Percentiles rank a stretch among this genome's conserved stretches.
Evolutionary conservation across 768 basidiomycete species (phyloP).

Genomic region (Mycena pura): DNA sequence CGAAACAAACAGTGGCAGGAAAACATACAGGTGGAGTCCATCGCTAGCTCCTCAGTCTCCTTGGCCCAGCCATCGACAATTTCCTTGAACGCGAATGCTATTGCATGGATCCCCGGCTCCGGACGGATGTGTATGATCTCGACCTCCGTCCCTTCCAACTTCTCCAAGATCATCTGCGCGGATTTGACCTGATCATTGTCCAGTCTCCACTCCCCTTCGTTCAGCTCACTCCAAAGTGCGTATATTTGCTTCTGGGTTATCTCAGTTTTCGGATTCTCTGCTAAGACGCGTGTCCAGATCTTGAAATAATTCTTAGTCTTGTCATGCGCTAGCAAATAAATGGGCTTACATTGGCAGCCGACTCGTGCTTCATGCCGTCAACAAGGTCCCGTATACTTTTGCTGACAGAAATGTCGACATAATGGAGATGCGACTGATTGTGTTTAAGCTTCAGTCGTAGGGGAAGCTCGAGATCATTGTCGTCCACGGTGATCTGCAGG

Average conservation of each 20-base stretch:
- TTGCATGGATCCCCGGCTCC: slow-evolving; percentile 5
- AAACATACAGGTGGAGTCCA: slow-evolving; percentile 26
- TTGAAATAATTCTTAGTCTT: background rate
- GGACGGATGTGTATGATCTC: background rate
- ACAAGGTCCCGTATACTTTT: background rate
- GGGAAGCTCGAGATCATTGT: background rate
- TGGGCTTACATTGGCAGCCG: background rate
- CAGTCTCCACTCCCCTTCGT: too few relatives aligned
- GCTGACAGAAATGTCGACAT: background rate
- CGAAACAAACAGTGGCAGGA: too few relatives aligned
- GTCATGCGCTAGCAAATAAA: too few relatives aligned
- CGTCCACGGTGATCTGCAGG: background rate
- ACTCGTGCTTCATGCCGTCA: background rate
- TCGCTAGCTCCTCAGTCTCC: slow-evolving; percentile 22
- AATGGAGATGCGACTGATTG: background rate
- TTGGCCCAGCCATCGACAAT: slow-evolving; percentile 12
- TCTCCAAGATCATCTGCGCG: too few relatives aligned
- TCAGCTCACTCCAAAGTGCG: too few relatives aligned
- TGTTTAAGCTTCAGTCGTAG: background rate
- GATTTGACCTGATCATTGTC: too few relatives aligned
- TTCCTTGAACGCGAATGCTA: slow-evolving; percentile 27
- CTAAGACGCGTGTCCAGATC: background rate
- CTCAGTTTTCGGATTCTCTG: background rate
- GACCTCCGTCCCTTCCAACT: too few relatives aligned
- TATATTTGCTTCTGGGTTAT: background rate